Base-by-base conservation (phyloP, 2,329 filamentous ascomycete species). In the Xylariaceae sp. region DNA sequence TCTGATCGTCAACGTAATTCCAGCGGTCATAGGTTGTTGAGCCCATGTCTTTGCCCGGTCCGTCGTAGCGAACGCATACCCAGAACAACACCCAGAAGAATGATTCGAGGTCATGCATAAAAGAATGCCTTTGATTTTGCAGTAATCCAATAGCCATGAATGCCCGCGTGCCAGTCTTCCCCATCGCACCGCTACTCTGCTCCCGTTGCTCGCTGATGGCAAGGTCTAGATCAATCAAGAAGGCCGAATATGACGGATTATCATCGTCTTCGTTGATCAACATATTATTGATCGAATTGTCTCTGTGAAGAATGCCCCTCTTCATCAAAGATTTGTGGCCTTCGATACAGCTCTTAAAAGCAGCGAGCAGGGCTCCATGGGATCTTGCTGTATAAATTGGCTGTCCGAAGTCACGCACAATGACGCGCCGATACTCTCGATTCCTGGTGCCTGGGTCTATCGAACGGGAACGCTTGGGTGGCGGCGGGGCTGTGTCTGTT, bases 241-340 rank as follows among this genome's bases (percentile, higher is more conserved):
- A 62, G 12, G 34, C 46, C 1, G 45, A 13, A 7, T 29, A 5
- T 4, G 26, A 26, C 26, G 4, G 26, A 8, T 26, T 8, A 4
- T 5, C 8, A 4, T 4, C 9, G 16, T 49, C 36, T 13, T 57
- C 46, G 26, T 49, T 54, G n/a, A 57, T 57, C 13, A 57, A 47
- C n/a, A 57, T 41, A 40, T 57, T 55, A 21, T 57, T 57, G 15
- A 55, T 47, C 7, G 52, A 57, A 8, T 55, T 70, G 54, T 75
- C 69, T 40, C 68, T 43, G 48, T 74, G 66, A 40, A 74, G 63
- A 37, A 74, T 56, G 37, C 67, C 65, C 21, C 65, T 61, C 19
- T 65, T 32, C 4, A 18, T 34, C 19, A 56, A 15, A 40, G 42
- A 56, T 26, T 48, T 8, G 15, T 56, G 47, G 43, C 50, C 43